Evolutionary conservation across 495 filamentous ascomycete genomes (phyloP).

Genomic region (Glarea lozoyensis): DNA sequence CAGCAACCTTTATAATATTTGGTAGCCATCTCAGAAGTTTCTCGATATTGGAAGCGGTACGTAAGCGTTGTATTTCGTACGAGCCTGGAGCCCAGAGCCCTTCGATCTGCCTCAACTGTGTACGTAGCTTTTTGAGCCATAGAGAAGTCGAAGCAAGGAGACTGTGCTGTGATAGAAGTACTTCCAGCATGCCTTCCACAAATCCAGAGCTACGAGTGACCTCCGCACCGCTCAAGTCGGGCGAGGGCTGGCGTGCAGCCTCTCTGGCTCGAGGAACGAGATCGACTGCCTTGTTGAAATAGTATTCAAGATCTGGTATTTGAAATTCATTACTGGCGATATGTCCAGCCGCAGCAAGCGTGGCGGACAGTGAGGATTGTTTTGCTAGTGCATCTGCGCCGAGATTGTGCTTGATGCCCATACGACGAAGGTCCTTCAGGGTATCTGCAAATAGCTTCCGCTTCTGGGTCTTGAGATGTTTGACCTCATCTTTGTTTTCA

Average conservation of each 20-base stretch:
- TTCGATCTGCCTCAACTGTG: constrained; percentile 27
- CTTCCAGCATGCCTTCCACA: constrained; percentile 69
- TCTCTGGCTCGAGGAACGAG: constrained; percentile 57
- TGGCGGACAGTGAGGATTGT: constrained; percentile 58
- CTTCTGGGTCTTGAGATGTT: constrained; percentile 84
- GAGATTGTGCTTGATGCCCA: constrained; percentile 81
- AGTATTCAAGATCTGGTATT: constrained; percentile 47
- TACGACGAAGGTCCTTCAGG: constrained; percentile 67
- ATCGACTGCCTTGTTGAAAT: constrained; percentile 71
- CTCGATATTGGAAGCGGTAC: constrained; percentile 1
- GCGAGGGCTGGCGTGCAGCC: constrained; percentile 60
- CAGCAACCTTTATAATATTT: constrained; percentile 33
- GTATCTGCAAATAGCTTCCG: constrained; percentile 86
- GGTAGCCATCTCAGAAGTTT: constrained; percentile 38
- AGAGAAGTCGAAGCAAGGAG: constrained; percentile 35
- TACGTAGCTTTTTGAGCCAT: constrained; percentile 23
- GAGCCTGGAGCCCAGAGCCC: constrained; percentile 13
- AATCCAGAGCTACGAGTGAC: constrained; percentile 68
- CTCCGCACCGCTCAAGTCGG: constrained; percentile 72
- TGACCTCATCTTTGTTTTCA: constrained; percentile 71
- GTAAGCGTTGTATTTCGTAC: constrained; percentile 4
- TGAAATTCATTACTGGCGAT: constrained; percentile 18
- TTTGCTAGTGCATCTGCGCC: constrained; percentile 55
- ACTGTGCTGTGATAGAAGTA: constrained; percentile 58
- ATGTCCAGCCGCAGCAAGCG: constrained; percentile 48